Base-by-base conservation (phyloP, 345 rosid species). In the Citrus inodora region DNA sequence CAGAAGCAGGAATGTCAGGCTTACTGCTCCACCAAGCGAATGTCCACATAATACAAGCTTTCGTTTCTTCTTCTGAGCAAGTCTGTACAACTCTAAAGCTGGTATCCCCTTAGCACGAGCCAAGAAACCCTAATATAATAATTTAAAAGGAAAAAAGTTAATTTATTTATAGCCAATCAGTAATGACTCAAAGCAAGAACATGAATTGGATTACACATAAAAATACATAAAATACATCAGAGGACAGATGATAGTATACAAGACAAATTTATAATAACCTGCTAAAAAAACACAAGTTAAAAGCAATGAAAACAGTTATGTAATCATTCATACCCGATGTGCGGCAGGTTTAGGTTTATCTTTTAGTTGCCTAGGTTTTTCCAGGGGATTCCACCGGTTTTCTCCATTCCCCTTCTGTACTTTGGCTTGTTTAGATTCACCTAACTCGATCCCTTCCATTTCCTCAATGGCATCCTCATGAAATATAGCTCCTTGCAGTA, bases 81-180 rank as follows among this genome's bases (percentile, higher is more conserved):
- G 98, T 78, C 90, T 89, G 86, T 93, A 95, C 77, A 95, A 80
- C 86, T 95, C 99, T 78, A 95, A 84, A 87, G 99, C 96, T 76
- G 99, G 99, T 86, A 95, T 93, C 73, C 99, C 98, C 81, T 95
- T 91, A 72, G 99, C 99, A 85, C 98, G 98, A 87, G 96, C 93
- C 89, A 95, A 64, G 87, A 95, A 95, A 61, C 98, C 99, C 99
- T 95, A 79, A 40, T 63, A 70, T 61, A 27, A 68, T 78, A 56
- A 51, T 76, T 64, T 27, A 22, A 69, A 56, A 25, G 63, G 65
- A 40, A 38, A 76, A 9, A 59, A 70, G 61, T 55, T 4, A 70
- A 27, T 27, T 16, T 19, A 68, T 27, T 24, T 27, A 51, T 70
- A 1, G 38, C 67, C n/a, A 64, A 64, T 32, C 3, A 62, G n/a